phyloP scores from a whole-genome alignment of 2,329 filamentous ascomycete species.

The Aspergillus candidus region DNA sequence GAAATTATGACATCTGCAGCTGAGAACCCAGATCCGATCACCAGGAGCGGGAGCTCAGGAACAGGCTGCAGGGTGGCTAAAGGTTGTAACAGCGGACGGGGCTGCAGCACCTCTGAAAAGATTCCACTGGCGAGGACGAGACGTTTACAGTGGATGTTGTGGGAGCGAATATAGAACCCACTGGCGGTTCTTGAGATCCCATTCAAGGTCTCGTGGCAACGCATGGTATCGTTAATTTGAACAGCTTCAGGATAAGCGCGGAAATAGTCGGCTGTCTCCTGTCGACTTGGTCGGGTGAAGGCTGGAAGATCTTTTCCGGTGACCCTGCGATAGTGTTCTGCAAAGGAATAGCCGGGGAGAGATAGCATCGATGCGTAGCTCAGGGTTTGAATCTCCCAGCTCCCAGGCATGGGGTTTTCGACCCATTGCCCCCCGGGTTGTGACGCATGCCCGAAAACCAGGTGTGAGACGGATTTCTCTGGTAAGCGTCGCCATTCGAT shows the following conservation, averaged over 20 bases:
- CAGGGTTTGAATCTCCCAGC: constrained; percentile 53
- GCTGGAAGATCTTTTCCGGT: constrained; percentile 42
- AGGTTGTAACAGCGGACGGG: constrained; percentile 45
- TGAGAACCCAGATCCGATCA: constrained; percentile 57
- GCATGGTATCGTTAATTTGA: constrained; percentile 46
- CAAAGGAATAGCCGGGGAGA: constrained; percentile 54
- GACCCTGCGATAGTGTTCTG: constrained; percentile 44
- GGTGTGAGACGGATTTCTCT: constrained; percentile 47
- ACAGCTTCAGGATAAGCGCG: constrained; percentile 49
- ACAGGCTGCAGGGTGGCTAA: constrained; percentile 31
- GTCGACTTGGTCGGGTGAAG: constrained; percentile 51
- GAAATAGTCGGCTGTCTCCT: constrained; percentile 52
- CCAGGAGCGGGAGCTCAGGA: constrained; percentile 41
- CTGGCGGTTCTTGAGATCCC: constrained; percentile 40
- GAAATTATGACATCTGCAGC: constrained; percentile 58
- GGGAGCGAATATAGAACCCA: constrained; percentile 48
- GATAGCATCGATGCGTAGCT: constrained; percentile 59
- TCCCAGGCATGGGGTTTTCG: constrained; percentile 47
- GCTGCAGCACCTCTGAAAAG: constrained; percentile 50
- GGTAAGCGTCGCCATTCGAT: constrained; percentile 50
- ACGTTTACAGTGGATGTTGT: constrained; percentile 49
- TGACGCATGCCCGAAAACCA: constrained; percentile 48
- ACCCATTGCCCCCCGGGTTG: constrained; percentile 56
- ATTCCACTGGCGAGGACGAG: constrained; percentile 56
- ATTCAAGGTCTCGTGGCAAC: constrained; percentile 37